Percentiles rank a stretch among this genome's conserved stretches.
Conservation (phyloP, 2,329 filamentous ascomycete genomes). For the Achaetomium macrosporum region DNA sequence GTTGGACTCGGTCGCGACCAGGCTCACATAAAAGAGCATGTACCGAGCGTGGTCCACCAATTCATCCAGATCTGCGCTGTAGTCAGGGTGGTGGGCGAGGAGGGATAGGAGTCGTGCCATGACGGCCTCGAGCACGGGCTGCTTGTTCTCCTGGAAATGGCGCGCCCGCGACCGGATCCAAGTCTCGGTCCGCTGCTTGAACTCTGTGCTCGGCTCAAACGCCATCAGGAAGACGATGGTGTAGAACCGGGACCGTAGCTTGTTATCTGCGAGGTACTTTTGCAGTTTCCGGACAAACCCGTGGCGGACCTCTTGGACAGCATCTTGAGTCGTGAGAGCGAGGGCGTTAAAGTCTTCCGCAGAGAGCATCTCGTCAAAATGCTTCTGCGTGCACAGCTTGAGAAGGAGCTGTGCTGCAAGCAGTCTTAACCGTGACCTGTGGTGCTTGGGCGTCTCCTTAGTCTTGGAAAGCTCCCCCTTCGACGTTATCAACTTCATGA, state of each 20-base stretch:
- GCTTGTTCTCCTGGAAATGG: constrained; percentile 53
- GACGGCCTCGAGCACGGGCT: constrained; percentile 68
- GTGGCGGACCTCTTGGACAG: constrained; percentile 64
- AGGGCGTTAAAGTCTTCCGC: constrained; percentile 74
- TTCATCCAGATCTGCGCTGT: constrained; percentile 58
- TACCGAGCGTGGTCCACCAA: constrained; percentile 81
- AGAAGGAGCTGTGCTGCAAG: constrained; percentile 73
- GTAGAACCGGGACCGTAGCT: constrained; percentile 72
- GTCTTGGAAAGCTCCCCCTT: constrained; percentile 76
- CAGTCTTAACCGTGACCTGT: constrained; percentile 76
- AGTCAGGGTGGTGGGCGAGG: constrained; percentile 91
- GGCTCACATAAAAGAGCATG: constrained; percentile 79
- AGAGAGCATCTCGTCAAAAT: constrained; percentile 69
- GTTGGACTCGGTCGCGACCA: constrained; percentile 80
- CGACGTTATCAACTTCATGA: constrained; percentile 68
- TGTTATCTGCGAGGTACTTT: constrained; percentile 75
- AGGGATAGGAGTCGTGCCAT: constrained; percentile 81
- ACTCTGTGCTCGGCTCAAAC: constrained; percentile 72
- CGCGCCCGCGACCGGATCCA: constrained; percentile 82
- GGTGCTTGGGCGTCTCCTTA: constrained; percentile 66
- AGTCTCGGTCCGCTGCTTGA: constrained; percentile 71
- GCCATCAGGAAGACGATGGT: constrained; percentile 85
- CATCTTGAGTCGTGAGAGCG: constrained; percentile 75
- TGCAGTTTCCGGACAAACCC: constrained; percentile 81
- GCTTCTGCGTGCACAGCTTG: constrained; percentile 74